These are phyloP conservation scores for Scytalidium sp. DNA, from an alignment of 2,329 filamentous ascomycete species.

Conservation along the genomic window DNA sequence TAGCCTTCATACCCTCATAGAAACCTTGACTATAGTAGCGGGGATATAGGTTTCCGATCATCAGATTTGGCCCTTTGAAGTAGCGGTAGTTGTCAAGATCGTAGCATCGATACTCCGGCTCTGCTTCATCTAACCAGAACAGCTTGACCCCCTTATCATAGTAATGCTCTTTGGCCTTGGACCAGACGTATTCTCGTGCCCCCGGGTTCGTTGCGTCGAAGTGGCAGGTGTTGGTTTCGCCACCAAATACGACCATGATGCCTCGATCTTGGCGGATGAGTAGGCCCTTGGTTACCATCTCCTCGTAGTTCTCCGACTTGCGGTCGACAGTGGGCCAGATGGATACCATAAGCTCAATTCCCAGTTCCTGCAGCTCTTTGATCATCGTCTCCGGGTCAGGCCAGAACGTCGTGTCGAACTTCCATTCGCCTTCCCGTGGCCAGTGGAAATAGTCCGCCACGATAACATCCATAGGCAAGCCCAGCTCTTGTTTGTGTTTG, in stretches of 20 bases:
- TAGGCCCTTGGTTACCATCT: slow-evolving; percentile 59
- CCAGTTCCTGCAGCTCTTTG: slow-evolving; percentile 53
- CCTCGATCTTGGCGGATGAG: slow-evolving; percentile 61
- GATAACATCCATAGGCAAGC: slow-evolving; percentile 60
- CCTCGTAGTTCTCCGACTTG: slow-evolving; percentile 53
- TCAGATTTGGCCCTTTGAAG: slow-evolving; percentile 48
- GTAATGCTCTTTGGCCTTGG: slow-evolving; percentile 57
- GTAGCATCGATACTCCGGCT: slow-evolving; percentile 62
- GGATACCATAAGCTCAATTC: slow-evolving; percentile 65
- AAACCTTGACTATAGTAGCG: slow-evolving; percentile 56
- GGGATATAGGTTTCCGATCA: slow-evolving; percentile 60
- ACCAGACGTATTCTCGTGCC: slow-evolving; percentile 58
- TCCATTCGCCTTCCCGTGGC: slow-evolving; percentile 66
- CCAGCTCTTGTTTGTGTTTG: slow-evolving; percentile 16
- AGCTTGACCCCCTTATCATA: slow-evolving; percentile 57
- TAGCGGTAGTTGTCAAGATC: slow-evolving; percentile 68
- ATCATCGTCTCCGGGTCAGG: slow-evolving; percentile 65
- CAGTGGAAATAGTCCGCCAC: slow-evolving; percentile 69
- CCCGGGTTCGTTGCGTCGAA: slow-evolving; percentile 63
- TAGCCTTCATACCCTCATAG: slow-evolving; percentile 53
- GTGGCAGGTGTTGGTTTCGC: slow-evolving; percentile 55
- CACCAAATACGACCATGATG: slow-evolving; percentile 55
- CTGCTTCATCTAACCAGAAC: slow-evolving; percentile 70
- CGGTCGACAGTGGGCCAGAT: slow-evolving; percentile 67
- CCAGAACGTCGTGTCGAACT: slow-evolving; percentile 62